These are phyloP conservation scores for Blastobotrys americana DNA, from an alignment of 805 yeast genomes.

Conservation along the genomic window DNA sequence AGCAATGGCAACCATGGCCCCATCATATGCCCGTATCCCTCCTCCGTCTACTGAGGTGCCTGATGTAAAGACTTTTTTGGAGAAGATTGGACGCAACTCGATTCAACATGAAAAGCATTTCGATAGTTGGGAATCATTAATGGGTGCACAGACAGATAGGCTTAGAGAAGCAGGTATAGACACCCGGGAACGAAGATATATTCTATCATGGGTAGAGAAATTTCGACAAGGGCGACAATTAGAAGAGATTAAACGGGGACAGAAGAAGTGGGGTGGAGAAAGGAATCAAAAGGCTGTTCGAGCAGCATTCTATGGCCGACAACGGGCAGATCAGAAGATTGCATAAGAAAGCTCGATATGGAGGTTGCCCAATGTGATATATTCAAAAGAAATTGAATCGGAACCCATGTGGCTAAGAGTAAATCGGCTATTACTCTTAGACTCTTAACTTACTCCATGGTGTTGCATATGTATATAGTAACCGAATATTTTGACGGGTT, in stretches of 20 bases:
- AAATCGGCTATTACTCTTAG: too few relatives aligned
- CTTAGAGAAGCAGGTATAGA: slow-evolving; percentile 77
- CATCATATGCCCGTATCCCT: slow-evolving; percentile 31
- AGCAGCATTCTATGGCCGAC: slow-evolving; percentile 38
- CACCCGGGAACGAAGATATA: slow-evolving; percentile 54
- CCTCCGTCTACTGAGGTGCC: slow-evolving; percentile 49
- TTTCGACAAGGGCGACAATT: slow-evolving; percentile 52
- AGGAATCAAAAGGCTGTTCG: slow-evolving; percentile 60
- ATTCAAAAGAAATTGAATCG: too few relatives aligned
- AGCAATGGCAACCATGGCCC: too few relatives aligned
- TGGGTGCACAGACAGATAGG: slow-evolving; percentile 44
- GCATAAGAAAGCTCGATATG: too few relatives aligned
- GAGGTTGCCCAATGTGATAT: too few relatives aligned
- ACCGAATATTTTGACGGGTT: too few relatives aligned
- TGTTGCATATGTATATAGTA: too few relatives aligned
- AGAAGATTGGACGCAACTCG: slow-evolving; percentile 70
- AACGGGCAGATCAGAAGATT: slow-evolving; percentile 25
- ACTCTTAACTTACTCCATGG: too few relatives aligned
- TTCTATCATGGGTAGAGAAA: slow-evolving; percentile 65
- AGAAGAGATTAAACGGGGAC: slow-evolving; percentile 54
- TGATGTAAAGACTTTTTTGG: slow-evolving; percentile 66
- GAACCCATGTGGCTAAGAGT: too few relatives aligned
- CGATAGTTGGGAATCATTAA: slow-evolving; percentile 63
- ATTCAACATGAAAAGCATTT: slow-evolving; percentile 60
- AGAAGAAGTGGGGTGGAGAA: slow-evolving; percentile 82